Percentiles rank a stretch among this genome's conserved stretches.
phyloP scores from a whole-genome alignment of 2,329 filamentous ascomycete genomes.

The Penicillium sp. region DNA sequence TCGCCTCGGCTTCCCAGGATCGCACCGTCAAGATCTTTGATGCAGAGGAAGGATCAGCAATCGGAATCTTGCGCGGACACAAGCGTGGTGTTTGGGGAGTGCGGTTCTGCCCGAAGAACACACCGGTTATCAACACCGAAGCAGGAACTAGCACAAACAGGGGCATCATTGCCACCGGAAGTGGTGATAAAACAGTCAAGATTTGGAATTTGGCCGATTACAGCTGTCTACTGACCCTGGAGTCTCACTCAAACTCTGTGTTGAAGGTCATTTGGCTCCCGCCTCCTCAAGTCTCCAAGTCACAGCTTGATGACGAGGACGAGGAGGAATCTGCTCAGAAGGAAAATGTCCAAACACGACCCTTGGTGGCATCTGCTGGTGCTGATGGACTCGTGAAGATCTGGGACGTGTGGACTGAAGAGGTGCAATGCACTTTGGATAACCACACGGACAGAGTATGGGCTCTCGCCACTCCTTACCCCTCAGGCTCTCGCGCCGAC shows the following conservation, averaged over 20 bases:
- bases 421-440: conserved; percentile 86
- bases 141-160: conserved; percentile 72
- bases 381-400: conserved; percentile 96
- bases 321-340: conserved; percentile 33
- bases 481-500: conserved; percentile 38
- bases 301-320: conserved; percentile 40
- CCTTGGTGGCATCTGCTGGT: conserved; percentile 75
- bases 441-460: conserved; percentile 97
- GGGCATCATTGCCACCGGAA: conserved; percentile 85
- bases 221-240: conserved; percentile 88
- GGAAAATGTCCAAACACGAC: conserved; percentile 37
- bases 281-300: conserved; percentile 45
- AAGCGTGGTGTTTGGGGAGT: conserved; percentile 96
- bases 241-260: conserved; percentile 94
- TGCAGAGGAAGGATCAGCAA: conserved; percentile 81
- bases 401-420: conserved; percentile 86
- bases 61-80: conserved; percentile 90
- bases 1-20: conserved; percentile 96
- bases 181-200: conserved; percentile 94
- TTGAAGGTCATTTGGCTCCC: conserved; percentile 90
- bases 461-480: conserved; percentile 74
- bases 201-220: conserved; percentile 94
- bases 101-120: conserved; percentile 79
- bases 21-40: conserved; percentile 98
- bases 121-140: conserved; percentile 74